Percentiles rank a stretch among this genome's conserved stretches.
These are phyloP conservation scores for Eucalyptus victrix DNA, from an alignment of 345 rosid genomes.

Conservation along the genomic window DNA sequence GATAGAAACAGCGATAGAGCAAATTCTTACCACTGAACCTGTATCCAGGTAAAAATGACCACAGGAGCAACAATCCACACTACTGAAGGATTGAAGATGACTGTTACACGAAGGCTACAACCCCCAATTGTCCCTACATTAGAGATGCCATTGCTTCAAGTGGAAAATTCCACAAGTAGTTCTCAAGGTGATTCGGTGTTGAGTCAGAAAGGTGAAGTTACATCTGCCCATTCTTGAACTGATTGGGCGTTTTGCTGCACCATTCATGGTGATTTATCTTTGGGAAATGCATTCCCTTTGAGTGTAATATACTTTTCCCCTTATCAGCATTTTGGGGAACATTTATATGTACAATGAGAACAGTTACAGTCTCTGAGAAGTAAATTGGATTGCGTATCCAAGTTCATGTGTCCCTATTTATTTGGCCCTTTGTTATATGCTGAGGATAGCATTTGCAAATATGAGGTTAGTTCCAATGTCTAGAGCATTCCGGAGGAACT, in stretches of 20 bases:
- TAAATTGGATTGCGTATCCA: not conserved
- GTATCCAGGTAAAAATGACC: conserved; percentile 69
- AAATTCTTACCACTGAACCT: not conserved
- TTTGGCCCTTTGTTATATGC: not conserved
- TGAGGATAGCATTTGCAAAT: not conserved
- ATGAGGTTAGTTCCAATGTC: not conserved
- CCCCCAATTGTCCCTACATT: conserved; percentile 36
- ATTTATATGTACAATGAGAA: not conserved
- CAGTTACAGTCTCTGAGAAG: not conserved
- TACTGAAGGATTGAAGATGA: conserved; percentile 67
- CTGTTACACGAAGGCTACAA: conserved; percentile 39
- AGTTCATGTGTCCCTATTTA: not conserved
- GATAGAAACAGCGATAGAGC: not conserved
- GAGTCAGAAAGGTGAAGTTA: conserved; percentile 34
- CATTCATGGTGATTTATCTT: not conserved
- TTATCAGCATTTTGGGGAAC: not conserved
- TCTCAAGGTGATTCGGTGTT: conserved; percentile 5
- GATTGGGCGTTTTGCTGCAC: not conserved
- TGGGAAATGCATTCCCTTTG: not conserved
- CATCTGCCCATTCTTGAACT: conserved; percentile 23
- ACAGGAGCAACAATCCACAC: conserved; percentile 98
- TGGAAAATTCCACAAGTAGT: not conserved
- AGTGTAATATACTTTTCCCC: not conserved
- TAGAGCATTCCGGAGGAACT: not conserved
- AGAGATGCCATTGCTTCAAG: conserved; percentile 17